phyloP scores from a whole-genome alignment of 2,329 filamentous ascomycete species.

The Xylaria sp. region DNA sequence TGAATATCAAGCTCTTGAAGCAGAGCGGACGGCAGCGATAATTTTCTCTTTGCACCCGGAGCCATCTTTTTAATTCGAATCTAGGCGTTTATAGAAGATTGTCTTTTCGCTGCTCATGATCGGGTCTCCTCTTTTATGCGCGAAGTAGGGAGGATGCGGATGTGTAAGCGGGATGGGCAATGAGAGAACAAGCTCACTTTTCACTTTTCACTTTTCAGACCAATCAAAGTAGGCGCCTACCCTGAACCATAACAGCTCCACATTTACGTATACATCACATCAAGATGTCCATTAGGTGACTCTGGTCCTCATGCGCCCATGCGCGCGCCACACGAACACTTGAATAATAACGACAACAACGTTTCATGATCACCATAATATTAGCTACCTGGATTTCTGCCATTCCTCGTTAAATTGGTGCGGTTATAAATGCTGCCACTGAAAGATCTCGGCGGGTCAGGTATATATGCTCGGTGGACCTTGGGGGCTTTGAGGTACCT shows the following conservation, averaged over 20 bases:
- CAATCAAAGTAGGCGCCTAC: not conserved
- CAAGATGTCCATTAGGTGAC: too few relatives aligned
- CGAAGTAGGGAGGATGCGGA: not conserved
- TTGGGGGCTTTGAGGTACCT: too few relatives aligned
- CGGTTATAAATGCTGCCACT: too few relatives aligned
- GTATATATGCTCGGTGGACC: too few relatives aligned
- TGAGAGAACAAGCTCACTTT: not conserved
- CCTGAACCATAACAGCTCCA: not conserved
- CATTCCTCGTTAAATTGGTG: too few relatives aligned
- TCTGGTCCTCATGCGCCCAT: too few relatives aligned
- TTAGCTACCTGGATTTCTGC: too few relatives aligned
- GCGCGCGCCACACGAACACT: too few relatives aligned
- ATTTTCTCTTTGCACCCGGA: slow-evolving; percentile 41
- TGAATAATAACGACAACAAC: too few relatives aligned
- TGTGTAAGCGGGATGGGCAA: not conserved
- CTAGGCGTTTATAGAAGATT: not conserved
- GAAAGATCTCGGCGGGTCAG: too few relatives aligned
- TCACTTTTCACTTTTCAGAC: not conserved
- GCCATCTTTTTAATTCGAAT: not conserved
- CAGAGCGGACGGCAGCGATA: slow-evolving; percentile 51
- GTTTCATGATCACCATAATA: too few relatives aligned
- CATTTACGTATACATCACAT: too few relatives aligned
- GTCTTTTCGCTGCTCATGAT: not conserved
- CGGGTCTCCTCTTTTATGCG: not conserved
- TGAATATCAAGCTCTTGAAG: slow-evolving; percentile 51